phyloP scores from a whole-genome alignment of 2,329 filamentous ascomycete genomes.

The Rutstroemia sydowiana region DNA sequence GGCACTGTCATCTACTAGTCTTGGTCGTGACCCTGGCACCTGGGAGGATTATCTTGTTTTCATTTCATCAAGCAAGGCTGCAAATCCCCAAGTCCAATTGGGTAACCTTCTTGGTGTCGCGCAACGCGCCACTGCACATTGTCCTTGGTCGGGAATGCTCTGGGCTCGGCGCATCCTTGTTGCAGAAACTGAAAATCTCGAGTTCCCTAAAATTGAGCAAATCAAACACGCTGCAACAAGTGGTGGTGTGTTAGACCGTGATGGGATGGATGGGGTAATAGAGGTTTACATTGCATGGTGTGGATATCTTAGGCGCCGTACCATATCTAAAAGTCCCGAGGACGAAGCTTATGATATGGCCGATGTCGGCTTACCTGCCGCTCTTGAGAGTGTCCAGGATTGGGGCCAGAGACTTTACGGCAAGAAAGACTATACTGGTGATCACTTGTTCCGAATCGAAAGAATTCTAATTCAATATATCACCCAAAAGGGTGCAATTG shows the following conservation, averaged over 20 bases:
- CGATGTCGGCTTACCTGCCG: conserved; percentile 79
- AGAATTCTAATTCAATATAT: conserved; percentile 88
- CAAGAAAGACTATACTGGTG: conserved; percentile 67
- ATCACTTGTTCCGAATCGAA: conserved; percentile 82
- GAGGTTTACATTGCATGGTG: conserved; percentile 95
- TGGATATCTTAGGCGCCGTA: conserved; percentile 79
- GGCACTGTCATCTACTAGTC: conserved; percentile 54
- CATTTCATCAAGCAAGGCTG: conserved; percentile 18
- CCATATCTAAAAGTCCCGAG: conserved; percentile 64
- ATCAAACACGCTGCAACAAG: conserved; percentile 91
- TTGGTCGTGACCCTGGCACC: conserved; percentile 64
- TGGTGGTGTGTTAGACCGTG: conserved; percentile 74
- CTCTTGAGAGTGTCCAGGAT: conserved; percentile 75
- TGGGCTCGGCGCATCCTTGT: conserved; percentile 87
- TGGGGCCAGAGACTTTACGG: conserved; percentile 70
- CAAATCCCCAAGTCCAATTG: conserved; percentile 31
- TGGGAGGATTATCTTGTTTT: conserved; percentile 67
- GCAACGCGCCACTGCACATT: conserved; percentile 78
- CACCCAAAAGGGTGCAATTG: conserved; percentile 70
- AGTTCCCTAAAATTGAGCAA: conserved; percentile 74
- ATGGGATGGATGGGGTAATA: conserved; percentile 80
- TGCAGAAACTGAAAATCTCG: conserved; percentile 68
- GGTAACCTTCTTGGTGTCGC: conserved; percentile 60
- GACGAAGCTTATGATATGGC: conserved; percentile 85
- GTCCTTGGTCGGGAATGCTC: conserved; percentile 83